phyloP scores from a whole-genome alignment of 306 rosid genomes.

The Citrullus mucosospermus region DNA sequence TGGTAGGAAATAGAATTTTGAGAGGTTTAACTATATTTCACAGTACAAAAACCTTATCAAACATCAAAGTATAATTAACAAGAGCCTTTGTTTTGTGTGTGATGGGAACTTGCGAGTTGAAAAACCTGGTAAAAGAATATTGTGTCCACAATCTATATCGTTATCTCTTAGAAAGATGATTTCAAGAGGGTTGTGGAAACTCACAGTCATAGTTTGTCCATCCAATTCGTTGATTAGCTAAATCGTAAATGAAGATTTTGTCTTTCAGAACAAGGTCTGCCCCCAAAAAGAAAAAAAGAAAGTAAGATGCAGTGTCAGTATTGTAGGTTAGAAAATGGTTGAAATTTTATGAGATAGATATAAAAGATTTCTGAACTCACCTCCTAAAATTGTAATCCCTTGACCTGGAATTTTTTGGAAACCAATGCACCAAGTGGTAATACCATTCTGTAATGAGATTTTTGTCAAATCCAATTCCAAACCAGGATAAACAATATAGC shows the following conservation, averaged over 20 bases:
- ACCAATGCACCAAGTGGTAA: constrained; percentile 86
- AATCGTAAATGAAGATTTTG: constrained; percentile 78
- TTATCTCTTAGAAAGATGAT: neutral
- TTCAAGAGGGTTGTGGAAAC: constrained; percentile 25
- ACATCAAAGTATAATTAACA: neutral
- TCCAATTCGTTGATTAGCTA: constrained; percentile 77
- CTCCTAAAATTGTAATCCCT: constrained; percentile 81
- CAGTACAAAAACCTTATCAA: neutral
- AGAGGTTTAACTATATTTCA: neutral
- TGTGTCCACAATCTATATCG: neutral
- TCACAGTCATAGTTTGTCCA: constrained; percentile 96
- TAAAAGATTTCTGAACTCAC: constrained; percentile 20
- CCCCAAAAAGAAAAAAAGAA: neutral
- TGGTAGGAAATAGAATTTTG: neutral
- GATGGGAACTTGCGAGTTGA: neutral
- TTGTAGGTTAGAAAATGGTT: neutral
- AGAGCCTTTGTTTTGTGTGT: neutral
- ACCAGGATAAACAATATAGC: neutral
- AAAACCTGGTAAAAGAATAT: neutral
- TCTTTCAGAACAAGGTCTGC: constrained; percentile 92
- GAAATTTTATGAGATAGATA: neutral
- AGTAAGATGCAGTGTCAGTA: constrained; percentile 7
- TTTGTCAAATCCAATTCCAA: neutral
- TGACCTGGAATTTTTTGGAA: constrained; percentile 78
- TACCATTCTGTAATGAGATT: constrained; percentile 39